These are phyloP conservation scores for Quercus aquifolioides DNA, from an alignment of 306 rosid genomes.

Conservation along the genomic window DNA sequence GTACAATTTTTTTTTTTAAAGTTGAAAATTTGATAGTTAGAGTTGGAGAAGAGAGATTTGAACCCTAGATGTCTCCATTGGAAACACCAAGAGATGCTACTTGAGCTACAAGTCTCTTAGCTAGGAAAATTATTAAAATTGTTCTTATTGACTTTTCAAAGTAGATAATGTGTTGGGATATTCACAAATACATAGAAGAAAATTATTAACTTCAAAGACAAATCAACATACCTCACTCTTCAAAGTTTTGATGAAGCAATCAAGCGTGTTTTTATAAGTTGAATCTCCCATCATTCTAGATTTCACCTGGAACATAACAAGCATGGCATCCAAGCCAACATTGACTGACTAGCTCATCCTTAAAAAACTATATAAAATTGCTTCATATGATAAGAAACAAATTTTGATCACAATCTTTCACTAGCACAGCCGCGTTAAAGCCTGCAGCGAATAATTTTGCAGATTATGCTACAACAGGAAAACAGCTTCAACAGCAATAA, in stretches of 20 bases:
- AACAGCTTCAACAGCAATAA: constrained; percentile 1
- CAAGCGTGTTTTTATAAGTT: constrained; percentile 79
- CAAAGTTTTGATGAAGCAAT: constrained; percentile 84
- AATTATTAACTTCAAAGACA: background rate
- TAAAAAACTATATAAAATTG: constrained; percentile 22
- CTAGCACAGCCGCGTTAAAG: constrained; percentile 21
- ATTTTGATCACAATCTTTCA: constrained; percentile 30
- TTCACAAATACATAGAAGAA: background rate
- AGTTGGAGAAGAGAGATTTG: too few relatives aligned
- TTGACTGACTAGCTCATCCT: constrained; percentile 27
- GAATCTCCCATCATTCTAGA: constrained; percentile 99
- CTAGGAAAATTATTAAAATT: too few relatives aligned
- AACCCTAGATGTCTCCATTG: too few relatives aligned
- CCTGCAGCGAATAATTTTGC: constrained; percentile 11
- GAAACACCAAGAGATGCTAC: too few relatives aligned
- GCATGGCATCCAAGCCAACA: constrained; percentile 29
- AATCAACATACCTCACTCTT: constrained; percentile 68
- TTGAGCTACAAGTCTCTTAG: too few relatives aligned
- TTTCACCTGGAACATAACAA: constrained; percentile 66
- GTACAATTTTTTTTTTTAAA: too few relatives aligned
- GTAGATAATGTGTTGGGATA: too few relatives aligned
- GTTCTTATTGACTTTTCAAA: too few relatives aligned
- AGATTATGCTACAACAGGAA: constrained; percentile 10
- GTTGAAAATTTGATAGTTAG: too few relatives aligned
- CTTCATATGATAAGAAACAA: constrained; percentile 13